Base-by-base conservation (phyloP, 345 rosid species). In the Populus deltoides region DNA sequence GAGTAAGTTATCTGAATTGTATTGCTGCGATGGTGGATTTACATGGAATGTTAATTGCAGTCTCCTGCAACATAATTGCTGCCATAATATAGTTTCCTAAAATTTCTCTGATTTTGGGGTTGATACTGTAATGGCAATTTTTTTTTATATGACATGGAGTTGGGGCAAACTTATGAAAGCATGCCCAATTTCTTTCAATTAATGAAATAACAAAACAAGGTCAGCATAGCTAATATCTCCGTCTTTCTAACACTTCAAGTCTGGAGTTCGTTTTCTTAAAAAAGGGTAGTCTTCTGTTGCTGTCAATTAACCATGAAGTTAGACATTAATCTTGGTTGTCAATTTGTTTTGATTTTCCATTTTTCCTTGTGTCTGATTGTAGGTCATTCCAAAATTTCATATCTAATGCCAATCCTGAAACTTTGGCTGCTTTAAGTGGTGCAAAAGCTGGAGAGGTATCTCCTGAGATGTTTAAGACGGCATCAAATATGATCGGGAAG, bases 321-420 rank as follows among this genome's bases (percentile, higher is more conserved):
- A 8, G 45, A 9, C 29, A n/a, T 67, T 53, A 22, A 35, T 16
- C n/a, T 47, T 18, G 25, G 41, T 29, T 59, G n/a, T 22, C 55
- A 70, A 36, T 67, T 39, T 13, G 59, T 62, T 62, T n/a, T 29
- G 20, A 71, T 39, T 38, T 72, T 7, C 4, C 49, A 27, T 36
- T 10, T 12, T 78, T 72, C 31, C 70, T 62, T 66, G 53, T 16
- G 63, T 45, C 76, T 75, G 77, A 85, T 70, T 76, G 81, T 85
- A 95, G 99, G 77, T 79, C 93, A 38, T 92, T 92, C 83, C 94
- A 90, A 83, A 88, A 90, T 85, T 93, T 89, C 82, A 87, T 94
- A 78, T 89, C 95, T 49, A 91, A 75, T 77, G 87, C 90, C 68
- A 89, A 92, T 89, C 95, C 96, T 1, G 87, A 84, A 38, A 88